Percentiles rank a stretch among this genome's conserved stretches.
Conservation (phyloP, 164 flowering plant species). For the Chimonanthus salicifolius region DNA sequence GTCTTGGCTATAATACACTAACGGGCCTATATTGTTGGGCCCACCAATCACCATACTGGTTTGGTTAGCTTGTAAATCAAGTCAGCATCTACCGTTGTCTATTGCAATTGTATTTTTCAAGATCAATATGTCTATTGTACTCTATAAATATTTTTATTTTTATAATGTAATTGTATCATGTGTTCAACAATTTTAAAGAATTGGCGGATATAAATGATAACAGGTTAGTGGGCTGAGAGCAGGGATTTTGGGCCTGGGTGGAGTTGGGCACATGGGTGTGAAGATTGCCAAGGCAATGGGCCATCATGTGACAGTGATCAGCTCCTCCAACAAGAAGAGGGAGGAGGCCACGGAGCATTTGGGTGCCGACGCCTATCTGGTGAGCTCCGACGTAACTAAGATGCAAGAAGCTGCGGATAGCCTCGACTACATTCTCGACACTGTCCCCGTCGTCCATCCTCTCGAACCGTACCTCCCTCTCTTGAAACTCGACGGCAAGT, state of each 20-base stretch:
- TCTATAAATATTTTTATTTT: too few relatives aligned
- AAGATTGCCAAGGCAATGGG: constrained; percentile 59
- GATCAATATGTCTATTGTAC: too few relatives aligned
- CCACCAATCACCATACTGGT: too few relatives aligned
- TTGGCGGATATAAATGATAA: too few relatives aligned
- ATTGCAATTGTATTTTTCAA: too few relatives aligned
- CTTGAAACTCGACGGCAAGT: constrained; percentile 37
- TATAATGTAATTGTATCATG: too few relatives aligned
- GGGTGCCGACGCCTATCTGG: constrained; percentile 41
- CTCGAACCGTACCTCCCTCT: constrained; percentile 32
- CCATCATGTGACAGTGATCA: constrained; percentile 49
- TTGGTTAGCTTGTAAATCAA: too few relatives aligned
- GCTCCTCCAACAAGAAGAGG: constrained; percentile 44
- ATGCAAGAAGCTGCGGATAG: constrained; percentile 32
- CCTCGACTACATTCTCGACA: constrained; percentile 52
- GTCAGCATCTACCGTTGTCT: too few relatives aligned
- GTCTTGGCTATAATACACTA: too few relatives aligned
- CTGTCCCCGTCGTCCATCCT: constrained; percentile 37
- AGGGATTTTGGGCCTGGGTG: constrained; percentile 50
- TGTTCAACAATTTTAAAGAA: too few relatives aligned
- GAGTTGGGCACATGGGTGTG: constrained; percentile 54
- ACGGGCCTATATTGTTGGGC: too few relatives aligned
- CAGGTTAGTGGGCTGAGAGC: constrained; percentile 16
- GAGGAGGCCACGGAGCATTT: constrained; percentile 39
- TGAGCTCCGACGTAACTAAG: constrained; percentile 31